phyloP scores from a whole-genome alignment of 2,329 filamentous ascomycete genomes.

The Mollisiaceae sp. region DNA sequence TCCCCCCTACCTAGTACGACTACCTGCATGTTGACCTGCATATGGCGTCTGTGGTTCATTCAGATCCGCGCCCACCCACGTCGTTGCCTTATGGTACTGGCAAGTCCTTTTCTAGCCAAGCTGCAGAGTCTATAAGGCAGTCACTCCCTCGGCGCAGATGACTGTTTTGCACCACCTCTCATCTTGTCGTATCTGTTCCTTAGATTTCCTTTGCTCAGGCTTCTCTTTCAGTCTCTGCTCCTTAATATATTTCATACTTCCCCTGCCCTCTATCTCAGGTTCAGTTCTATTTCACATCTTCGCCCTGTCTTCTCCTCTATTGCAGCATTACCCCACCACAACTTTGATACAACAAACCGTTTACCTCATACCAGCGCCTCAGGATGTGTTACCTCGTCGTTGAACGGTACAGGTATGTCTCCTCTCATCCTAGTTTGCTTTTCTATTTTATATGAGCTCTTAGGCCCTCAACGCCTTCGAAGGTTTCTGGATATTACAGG shows the following conservation, averaged over 20 bases:
- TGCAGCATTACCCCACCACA: slow-evolving; percentile 22
- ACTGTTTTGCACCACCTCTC: slow-evolving; percentile 40
- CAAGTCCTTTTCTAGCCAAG: slow-evolving; percentile 24
- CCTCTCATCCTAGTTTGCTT: too few relatives aligned
- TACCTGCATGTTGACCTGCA: slow-evolving; percentile 41
- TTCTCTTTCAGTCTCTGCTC: slow-evolving; percentile 40
- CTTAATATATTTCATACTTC: slow-evolving; percentile 42
- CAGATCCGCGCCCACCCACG: slow-evolving; percentile 24
- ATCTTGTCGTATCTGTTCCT: slow-evolving; percentile 32
- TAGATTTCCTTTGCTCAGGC: slow-evolving; percentile 41
- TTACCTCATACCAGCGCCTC: slow-evolving; percentile 27
- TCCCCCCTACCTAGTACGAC: slow-evolving; percentile 32
- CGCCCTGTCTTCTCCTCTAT: slow-evolving; percentile 21
- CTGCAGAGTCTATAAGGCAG: slow-evolving; percentile 41
- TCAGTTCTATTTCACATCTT: slow-evolving; percentile 24
- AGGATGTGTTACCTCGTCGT: slow-evolving; percentile 74
- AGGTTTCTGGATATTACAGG: too few relatives aligned
- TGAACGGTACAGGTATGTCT: slow-evolving; percentile 58
- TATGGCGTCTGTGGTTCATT: slow-evolving; percentile 28
- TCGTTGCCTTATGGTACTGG: slow-evolving; percentile 39
- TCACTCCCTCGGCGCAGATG: slow-evolving; percentile 39
- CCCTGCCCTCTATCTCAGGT: slow-evolving; percentile 29
- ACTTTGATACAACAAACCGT: slow-evolving; percentile 17
- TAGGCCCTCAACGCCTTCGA: too few relatives aligned
- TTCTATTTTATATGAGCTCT: too few relatives aligned